phyloP scores from a whole-genome alignment of 768 basidiomycete species.

The Termitomyces sp. region DNA sequence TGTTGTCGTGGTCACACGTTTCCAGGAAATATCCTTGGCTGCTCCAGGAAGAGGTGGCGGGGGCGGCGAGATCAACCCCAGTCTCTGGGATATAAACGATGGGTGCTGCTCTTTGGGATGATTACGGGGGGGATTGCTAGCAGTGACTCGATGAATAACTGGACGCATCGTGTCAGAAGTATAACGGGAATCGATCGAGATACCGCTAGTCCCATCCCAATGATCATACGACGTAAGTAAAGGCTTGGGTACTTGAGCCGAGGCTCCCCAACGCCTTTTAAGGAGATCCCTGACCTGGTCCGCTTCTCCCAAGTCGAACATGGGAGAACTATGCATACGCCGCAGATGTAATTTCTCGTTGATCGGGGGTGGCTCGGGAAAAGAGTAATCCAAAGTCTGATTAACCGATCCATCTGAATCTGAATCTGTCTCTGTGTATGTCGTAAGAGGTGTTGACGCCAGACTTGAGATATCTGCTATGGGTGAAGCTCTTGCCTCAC shows the following conservation, averaged over 20 bases:
- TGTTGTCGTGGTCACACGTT: slow-evolving; percentile 5
- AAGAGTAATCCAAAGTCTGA: slow-evolving; percentile 34
- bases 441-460: slow-evolving; percentile 25
- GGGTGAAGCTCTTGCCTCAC: slow-evolving; percentile 5
- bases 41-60: not conserved
- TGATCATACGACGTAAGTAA: not conserved
- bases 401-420: slow-evolving; percentile 33
- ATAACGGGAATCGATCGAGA: not conserved
- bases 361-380: slow-evolving; percentile 40
- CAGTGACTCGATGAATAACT: not conserved
- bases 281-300: slow-evolving; percentile 20
- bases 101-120: not conserved
- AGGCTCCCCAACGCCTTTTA: slow-evolving; percentile 18
- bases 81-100: not conserved
- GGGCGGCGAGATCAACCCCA: not conserved
- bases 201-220: not conserved
- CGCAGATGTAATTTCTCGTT: slow-evolving; percentile 31
- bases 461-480: slow-evolving; percentile 16
- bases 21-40: slow-evolving; percentile 3
- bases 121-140: not conserved
- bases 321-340: slow-evolving; percentile 42
- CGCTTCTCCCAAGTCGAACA: slow-evolving; percentile 29
- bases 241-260: not conserved
- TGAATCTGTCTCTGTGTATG: slow-evolving; percentile 26
- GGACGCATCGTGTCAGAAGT: not conserved